Evolutionary conservation across 441 rosid genomes (phyloP).

Genomic region (Populus tomentosa): DNA sequence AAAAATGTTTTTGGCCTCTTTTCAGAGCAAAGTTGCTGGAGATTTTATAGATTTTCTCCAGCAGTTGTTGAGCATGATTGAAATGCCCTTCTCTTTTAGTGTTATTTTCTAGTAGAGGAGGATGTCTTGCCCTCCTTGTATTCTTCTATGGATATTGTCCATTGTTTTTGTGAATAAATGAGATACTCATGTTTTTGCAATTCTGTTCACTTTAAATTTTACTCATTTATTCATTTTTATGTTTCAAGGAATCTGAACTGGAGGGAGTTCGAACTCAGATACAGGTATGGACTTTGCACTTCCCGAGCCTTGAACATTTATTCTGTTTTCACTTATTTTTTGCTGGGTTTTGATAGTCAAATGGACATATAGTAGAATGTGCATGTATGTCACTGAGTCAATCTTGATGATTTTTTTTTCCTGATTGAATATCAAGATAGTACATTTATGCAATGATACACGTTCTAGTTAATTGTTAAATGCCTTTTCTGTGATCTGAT

Average conservation of each 20-base stretch:
- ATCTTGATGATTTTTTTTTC: background rate
- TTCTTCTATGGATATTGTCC: background rate
- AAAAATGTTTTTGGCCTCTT: background rate
- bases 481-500: background rate
- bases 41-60: background rate
- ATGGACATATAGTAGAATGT: background rate
- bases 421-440: too few species aligned
- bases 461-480: background rate
- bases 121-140: background rate
- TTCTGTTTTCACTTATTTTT: background rate
- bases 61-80: background rate
- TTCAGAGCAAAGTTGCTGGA: background rate
- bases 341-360: slow-evolving; percentile 3
- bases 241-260: slow-evolving; percentile 65
- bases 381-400: background rate
- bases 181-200: background rate
- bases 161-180: background rate
- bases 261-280: slow-evolving; percentile 76
- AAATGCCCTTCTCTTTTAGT: background rate
- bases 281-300: slow-evolving; percentile 40
- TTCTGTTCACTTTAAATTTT: background rate
- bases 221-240: slow-evolving; percentile 9
- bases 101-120: background rate
- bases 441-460: background rate
- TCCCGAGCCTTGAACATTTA: background rate